Percentiles rank a stretch among this genome's conserved stretches.
Evolutionary conservation across 2,329 filamentous ascomycete species (phyloP).

Genomic region (Hypoxylon sp.): DNA sequence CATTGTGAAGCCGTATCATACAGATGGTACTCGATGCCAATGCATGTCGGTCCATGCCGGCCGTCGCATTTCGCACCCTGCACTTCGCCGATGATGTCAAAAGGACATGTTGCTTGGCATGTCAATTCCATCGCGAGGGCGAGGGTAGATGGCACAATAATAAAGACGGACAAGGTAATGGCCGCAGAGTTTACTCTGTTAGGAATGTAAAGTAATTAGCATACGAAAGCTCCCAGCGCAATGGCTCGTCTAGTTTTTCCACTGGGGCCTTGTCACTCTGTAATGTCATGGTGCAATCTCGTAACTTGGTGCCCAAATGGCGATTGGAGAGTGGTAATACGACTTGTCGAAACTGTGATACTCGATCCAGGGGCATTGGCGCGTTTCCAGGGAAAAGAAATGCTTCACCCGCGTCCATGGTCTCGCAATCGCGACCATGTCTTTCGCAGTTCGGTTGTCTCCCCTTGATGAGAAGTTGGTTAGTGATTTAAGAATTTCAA

Average conservation of each 20-base stretch:
- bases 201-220: constrained; percentile 6
- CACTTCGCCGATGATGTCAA: constrained; percentile 26
- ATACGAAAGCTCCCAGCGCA: constrained; percentile 20
- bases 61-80: constrained; percentile 12
- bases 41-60: constrained; percentile 25
- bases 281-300: constrained; percentile 27
- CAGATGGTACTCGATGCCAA: constrained; percentile 7
- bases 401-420: constrained; percentile 12
- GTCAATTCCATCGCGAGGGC: constrained; percentile 13
- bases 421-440: constrained; percentile 12
- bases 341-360: constrained; percentile 24
- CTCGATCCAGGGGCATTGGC: constrained; percentile 28
- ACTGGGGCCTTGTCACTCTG: constrained; percentile 16
- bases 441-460: constrained; percentile 19
- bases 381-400: constrained; percentile 22
- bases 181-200: constrained; percentile 15
- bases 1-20: constrained; percentile 11
- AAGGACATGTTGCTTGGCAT: constrained; percentile 21
- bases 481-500: constrained; percentile 1
- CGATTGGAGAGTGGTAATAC: constrained; percentile 22
- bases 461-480: constrained; percentile 35
- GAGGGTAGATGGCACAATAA: no score
- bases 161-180: background rate
- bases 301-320: constrained; percentile 32
- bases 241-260: constrained; percentile 27